Percentiles rank a stretch among this genome's conserved stretches.
Evolutionary conservation across 345 rosid species (phyloP).

Genomic region (Mallotus nudiflorus): DNA sequence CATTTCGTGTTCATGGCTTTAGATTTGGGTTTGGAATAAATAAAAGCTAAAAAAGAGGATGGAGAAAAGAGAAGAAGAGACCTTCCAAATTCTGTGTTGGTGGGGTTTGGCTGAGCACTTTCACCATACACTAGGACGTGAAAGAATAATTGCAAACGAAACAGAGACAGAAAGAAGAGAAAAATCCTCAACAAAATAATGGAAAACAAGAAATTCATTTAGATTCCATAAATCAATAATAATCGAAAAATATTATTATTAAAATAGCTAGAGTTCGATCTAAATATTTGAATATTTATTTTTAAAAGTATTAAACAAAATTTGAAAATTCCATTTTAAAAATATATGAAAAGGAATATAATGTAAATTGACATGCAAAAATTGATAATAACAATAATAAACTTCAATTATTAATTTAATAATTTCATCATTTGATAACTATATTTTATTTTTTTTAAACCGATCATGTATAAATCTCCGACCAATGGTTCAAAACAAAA

Average conservation of each 20-base stretch:
- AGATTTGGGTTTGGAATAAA: conserved; percentile 52
- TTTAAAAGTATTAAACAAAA: too few species aligned
- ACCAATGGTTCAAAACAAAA: too few species aligned
- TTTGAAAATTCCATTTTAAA: too few species aligned
- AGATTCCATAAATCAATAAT: conserved; percentile 20
- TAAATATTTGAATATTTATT: too few species aligned
- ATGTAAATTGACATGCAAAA: too few species aligned
- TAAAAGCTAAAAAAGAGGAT: conserved; percentile 32
- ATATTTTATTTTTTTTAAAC: background rate
- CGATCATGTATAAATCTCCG: too few species aligned
- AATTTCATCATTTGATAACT: background rate
- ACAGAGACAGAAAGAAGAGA: conserved; percentile 19
- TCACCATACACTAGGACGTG: conserved; percentile 29
- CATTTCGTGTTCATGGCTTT: conserved; percentile 40
- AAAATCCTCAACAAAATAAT: conserved; percentile 31
- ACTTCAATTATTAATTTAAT: background rate
- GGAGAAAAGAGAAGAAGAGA: conserved; percentile 27
- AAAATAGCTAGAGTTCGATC: too few species aligned
- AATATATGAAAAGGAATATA: too few species aligned
- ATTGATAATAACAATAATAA: background rate
- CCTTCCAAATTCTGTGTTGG: conserved; percentile 43
- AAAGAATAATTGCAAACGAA: conserved; percentile 34
- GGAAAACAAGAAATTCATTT: conserved; percentile 20
- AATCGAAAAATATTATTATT: too few species aligned
- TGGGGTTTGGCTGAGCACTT: conserved; percentile 49